A percentile compares a stretch with the other conserved stretches of the same genome.
phyloP scores from a whole-genome alignment of 176 grass and related monocot genomes.

The Puccinellia tenuiflora region DNA sequence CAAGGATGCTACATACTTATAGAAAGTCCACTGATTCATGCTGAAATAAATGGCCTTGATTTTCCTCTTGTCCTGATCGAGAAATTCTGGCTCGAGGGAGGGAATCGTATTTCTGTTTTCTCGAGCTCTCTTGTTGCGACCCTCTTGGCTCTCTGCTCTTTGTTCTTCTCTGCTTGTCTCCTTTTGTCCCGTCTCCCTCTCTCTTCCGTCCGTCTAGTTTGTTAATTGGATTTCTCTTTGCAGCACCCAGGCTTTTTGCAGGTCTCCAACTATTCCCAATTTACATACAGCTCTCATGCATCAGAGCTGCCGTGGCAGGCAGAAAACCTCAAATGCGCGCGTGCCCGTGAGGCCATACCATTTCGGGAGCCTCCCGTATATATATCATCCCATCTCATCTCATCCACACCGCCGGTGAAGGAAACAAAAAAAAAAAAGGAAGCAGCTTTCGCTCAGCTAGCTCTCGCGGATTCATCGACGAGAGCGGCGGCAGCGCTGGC shows the following conservation, averaged over 20 bases:
- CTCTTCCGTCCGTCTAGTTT: background rate
- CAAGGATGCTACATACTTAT: background rate
- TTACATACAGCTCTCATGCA: background rate
- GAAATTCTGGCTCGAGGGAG: background rate
- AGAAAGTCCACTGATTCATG: background rate
- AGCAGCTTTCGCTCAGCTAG: no score
- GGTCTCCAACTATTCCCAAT: background rate
- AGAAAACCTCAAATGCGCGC: background rate
- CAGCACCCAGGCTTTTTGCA: slow-evolving; percentile 4
- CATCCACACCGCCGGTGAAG: background rate
- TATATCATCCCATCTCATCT: background rate
- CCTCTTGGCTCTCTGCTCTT: slow-evolving; percentile 10
- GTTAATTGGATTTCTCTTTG: slow-evolving; percentile 9
- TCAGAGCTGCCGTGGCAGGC: background rate
- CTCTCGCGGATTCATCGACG: no score
- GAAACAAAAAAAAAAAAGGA: background rate
- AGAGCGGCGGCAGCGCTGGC: no score
- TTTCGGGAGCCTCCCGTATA: slow-evolving; percentile 18
- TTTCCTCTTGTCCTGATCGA: slow-evolving; percentile 20
- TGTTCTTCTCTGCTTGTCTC: slow-evolving; percentile 18
- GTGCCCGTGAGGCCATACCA: slow-evolving; percentile 1
- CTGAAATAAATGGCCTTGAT: slow-evolving; percentile 31
- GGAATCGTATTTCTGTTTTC: slow-evolving; percentile 22
- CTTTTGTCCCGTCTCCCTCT: background rate
- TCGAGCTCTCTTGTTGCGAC: slow-evolving; percentile 32